Evolutionary conservation across 176 grass and related monocot species (phyloP).

Genomic region (Ananas comosus): DNA sequence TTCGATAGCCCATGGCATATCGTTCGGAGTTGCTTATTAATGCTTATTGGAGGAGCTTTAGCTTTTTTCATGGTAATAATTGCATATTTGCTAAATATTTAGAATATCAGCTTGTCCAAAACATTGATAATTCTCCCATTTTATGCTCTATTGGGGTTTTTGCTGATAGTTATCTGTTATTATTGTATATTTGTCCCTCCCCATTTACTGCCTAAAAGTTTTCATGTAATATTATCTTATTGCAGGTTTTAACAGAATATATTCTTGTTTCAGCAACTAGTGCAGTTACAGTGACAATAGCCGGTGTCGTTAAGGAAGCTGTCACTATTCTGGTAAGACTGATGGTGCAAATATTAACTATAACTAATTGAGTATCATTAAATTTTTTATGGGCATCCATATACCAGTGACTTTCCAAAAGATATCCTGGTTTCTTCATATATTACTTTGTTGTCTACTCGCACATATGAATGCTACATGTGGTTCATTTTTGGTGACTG

Average conservation of each 20-base stretch:
- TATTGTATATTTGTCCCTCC: too few species aligned
- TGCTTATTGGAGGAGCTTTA: slow-evolving; percentile 76
- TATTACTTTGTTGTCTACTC: background rate
- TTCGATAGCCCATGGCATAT: slow-evolving; percentile 86
- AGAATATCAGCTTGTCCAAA: background rate
- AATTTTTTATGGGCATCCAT: background rate
- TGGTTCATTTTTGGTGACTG: background rate
- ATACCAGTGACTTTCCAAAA: background rate
- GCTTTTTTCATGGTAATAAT: slow-evolving; percentile 95
- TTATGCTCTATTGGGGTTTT: background rate
- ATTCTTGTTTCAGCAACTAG: slow-evolving; percentile 98
- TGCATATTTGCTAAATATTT: background rate
- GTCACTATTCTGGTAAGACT: slow-evolving; percentile 90
- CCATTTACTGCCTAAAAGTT: background rate
- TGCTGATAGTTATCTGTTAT: background rate
- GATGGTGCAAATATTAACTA: background rate
- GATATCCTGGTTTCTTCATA: background rate
- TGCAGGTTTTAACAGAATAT: slow-evolving; percentile 98
- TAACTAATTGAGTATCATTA: background rate
- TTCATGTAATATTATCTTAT: slow-evolving; percentile 1
- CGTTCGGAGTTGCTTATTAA: slow-evolving; percentile 73
- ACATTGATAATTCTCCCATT: background rate
- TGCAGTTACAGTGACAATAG: slow-evolving; percentile 96
- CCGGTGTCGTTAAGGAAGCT: slow-evolving; percentile 97
- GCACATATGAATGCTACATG: background rate